phyloP scores from a whole-genome alignment of 2,329 filamentous ascomycete species.

The Fusarium sp. region DNA sequence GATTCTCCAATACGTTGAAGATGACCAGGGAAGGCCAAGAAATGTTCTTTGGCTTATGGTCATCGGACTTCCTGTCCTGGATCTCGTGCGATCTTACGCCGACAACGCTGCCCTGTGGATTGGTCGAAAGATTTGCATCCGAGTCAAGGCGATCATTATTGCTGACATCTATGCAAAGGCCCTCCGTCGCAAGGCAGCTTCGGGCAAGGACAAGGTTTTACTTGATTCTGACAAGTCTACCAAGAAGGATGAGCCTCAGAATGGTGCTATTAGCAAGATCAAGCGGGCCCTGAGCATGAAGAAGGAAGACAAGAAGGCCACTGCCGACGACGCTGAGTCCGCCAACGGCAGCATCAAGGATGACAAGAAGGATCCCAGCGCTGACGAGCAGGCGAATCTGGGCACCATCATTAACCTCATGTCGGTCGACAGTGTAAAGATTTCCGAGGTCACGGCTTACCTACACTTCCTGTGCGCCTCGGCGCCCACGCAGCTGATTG shows the following conservation, averaged over 20 bases:
- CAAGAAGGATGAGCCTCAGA: conserved; percentile 50
- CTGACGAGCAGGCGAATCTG: conserved; percentile 85
- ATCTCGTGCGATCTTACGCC: conserved; percentile 82
- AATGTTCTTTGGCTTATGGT: conserved; percentile 98
- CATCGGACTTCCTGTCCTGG: conserved; percentile 86
- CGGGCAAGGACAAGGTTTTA: conserved; percentile 79
- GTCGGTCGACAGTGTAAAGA: conserved; percentile 99
- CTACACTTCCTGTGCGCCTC: conserved; percentile 95
- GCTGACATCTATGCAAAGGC: conserved; percentile 98
- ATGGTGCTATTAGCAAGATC: conserved; percentile 60
- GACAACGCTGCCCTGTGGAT: conserved; percentile 93
- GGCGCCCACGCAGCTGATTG: conserved; percentile 87
- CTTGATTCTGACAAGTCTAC: conserved; percentile 61
- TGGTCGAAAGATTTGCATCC: conserved; percentile 93
- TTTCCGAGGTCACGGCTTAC: conserved; percentile 93
- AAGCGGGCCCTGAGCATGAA: conserved; percentile 72
- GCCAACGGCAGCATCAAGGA: conserved; percentile 51
- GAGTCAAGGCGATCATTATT: conserved; percentile 92
- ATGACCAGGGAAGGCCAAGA: conserved; percentile 73
- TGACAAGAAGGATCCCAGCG: conserved; percentile 49
- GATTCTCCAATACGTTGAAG: conserved; percentile 94
- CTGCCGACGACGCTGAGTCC: conserved; percentile 50
- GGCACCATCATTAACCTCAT: conserved; percentile 99
- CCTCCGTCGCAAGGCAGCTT: conserved; percentile 87
- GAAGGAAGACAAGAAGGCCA: conserved; percentile 61